Conservation (phyloP, 1,139 yeast species). For the Yamadazyma diddensiae region DNA sequence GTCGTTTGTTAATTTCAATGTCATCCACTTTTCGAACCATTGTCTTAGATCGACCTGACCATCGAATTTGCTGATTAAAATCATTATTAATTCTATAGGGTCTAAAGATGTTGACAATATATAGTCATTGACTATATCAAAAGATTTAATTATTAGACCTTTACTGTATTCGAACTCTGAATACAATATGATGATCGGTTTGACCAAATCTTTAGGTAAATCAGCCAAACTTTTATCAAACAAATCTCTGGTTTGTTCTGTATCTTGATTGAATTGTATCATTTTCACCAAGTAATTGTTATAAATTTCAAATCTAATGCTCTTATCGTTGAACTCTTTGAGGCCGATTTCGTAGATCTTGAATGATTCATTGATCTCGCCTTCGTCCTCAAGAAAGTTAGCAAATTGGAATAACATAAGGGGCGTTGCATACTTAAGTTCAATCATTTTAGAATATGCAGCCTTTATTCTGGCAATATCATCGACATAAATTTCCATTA, state of each 20-base stretch:
- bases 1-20: conserved; percentile 9
- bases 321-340: conserved; percentile 54
- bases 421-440: conserved; percentile 68
- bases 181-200: conserved; percentile 53
- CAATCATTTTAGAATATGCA: conserved; percentile 61
- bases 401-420: conserved; percentile 66
- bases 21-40: conserved; percentile 10
- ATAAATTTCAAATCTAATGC: conserved; percentile 68
- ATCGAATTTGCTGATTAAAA: conserved; percentile 8
- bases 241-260: conserved; percentile 67
- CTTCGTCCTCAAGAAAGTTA: conserved; percentile 50
- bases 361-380: conserved; percentile 51
- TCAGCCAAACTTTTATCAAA: conserved; percentile 55
- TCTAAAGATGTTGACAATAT: conserved; percentile 6
- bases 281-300: conserved; percentile 60
- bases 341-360: conserved; percentile 68
- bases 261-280: conserved; percentile 28
- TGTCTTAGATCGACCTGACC: conserved; percentile 11
- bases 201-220: conserved; percentile 34
- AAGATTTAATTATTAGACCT: conserved; percentile 27
- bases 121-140: conserved; percentile 21
- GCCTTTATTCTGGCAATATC: conserved; percentile 21
- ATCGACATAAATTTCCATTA: conserved; percentile 58
- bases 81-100: conserved; percentile 9
- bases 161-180: conserved; percentile 53